phyloP scores from a whole-genome alignment of 2,329 filamentous ascomycete genomes.

The Aspergillus sp. region DNA sequence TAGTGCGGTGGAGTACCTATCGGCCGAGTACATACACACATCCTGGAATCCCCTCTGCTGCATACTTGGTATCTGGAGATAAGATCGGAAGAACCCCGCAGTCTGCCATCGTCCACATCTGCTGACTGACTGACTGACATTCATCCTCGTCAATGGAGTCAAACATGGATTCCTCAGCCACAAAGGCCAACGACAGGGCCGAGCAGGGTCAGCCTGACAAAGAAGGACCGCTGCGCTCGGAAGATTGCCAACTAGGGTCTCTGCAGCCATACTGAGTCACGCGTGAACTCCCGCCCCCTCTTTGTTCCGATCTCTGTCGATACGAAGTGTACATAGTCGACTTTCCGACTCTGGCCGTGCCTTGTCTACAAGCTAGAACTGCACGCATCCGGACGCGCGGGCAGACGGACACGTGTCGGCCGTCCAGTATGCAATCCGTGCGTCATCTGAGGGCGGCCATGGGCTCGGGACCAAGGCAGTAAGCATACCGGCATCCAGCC shows the following conservation, averaged over 20 bases:
- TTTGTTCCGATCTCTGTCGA: not conserved
- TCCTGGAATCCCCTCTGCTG: not conserved
- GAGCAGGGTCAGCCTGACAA: not conserved
- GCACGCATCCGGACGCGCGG: not conserved
- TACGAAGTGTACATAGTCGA: not conserved
- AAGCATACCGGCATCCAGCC: not conserved
- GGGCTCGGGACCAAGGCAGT: not conserved
- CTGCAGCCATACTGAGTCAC: not conserved
- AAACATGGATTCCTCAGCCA: not conserved
- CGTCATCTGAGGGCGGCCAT: slow-evolving; percentile 2
- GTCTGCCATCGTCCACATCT: not conserved
- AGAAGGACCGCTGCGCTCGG: not conserved
- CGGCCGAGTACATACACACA: not conserved
- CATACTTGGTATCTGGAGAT: not conserved
- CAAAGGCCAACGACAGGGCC: not conserved
- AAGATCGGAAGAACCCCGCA: not conserved
- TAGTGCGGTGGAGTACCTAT: not conserved
- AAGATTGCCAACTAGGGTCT: not conserved
- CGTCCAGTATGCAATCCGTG: slow-evolving; percentile 1
- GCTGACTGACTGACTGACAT: not conserved
- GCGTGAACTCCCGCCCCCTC: not conserved
- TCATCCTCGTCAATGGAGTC: not conserved
- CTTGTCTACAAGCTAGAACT: not conserved
- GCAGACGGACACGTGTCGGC: slow-evolving; percentile 4
- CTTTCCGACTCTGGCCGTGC: not conserved